These are phyloP conservation scores for Hypoxylon fuscum DNA, from an alignment of 495 filamentous ascomycete genomes.

Conservation along the genomic window DNA sequence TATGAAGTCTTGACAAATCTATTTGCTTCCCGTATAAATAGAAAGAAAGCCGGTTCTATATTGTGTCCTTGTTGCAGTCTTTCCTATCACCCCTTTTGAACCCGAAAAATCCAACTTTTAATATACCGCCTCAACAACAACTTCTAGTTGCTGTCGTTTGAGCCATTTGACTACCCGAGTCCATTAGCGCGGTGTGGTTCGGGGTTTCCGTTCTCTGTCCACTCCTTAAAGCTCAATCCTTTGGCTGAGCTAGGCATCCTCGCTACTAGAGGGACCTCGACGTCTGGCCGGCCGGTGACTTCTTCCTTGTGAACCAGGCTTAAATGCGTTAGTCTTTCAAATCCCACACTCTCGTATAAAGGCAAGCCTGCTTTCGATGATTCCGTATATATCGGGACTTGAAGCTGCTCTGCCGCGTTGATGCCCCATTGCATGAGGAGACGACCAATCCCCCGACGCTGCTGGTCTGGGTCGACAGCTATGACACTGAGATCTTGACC, in stretches of 20 bases:
- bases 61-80: too few relatives aligned
- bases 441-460: slow-evolving; percentile 49
- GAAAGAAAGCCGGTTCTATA: too few relatives aligned
- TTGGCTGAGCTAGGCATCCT: slow-evolving; percentile 32
- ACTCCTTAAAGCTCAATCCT: slow-evolving; percentile 31
- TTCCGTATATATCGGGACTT: slow-evolving; percentile 53
- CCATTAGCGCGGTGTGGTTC: slow-evolving; percentile 13
- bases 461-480: slow-evolving; percentile 49
- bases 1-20: too few relatives aligned
- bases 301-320: slow-evolving; percentile 36
- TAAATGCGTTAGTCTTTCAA: slow-evolving; percentile 31
- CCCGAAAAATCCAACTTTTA: too few relatives aligned
- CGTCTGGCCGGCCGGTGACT: slow-evolving; percentile 26
- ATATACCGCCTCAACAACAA: background rate
- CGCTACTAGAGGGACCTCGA: slow-evolving; percentile 31
- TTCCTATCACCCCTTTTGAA: too few relatives aligned
- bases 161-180: background rate
- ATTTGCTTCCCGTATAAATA: too few relatives aligned
- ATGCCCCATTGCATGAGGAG: slow-evolving; percentile 56
- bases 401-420: slow-evolving; percentile 50
- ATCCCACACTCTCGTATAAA: slow-evolving; percentile 46
- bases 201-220: slow-evolving; percentile 28
- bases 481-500: slow-evolving; percentile 45
- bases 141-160: background rate
- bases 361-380: slow-evolving; percentile 51